Percentiles rank a stretch among this genome's conserved stretches.
Conservation (phyloP, 148 eudicot species). For the Oxyria digyna region DNA sequence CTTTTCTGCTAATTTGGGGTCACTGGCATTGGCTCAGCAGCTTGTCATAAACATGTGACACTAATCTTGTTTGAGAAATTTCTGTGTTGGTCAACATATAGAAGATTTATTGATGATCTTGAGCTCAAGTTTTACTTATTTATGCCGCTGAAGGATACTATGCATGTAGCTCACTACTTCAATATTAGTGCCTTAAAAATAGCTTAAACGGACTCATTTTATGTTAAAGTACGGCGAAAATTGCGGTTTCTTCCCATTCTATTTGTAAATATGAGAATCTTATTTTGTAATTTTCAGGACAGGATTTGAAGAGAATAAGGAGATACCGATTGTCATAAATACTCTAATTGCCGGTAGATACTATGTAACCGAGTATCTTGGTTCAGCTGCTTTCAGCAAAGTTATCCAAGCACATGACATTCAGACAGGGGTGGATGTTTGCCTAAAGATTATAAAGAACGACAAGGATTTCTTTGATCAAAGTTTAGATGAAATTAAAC, state of each 20-base stretch:
- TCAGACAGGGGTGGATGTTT: conserved; percentile 69
- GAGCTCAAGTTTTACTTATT: neutral
- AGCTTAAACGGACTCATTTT: neutral
- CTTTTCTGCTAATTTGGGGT: too few species aligned
- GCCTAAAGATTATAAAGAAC: conserved; percentile 92
- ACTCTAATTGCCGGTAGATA: conserved; percentile 71
- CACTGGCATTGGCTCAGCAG: too few species aligned
- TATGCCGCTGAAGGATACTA: neutral
- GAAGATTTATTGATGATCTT: neutral
- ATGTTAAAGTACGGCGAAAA: neutral
- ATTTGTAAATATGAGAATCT: neutral
- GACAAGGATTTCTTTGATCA: conserved; percentile 97
- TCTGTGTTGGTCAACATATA: too few species aligned
- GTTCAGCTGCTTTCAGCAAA: conserved; percentile 97
- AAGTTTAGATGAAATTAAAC: conserved; percentile 95
- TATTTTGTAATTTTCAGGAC: conserved; percentile 45
- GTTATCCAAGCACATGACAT: conserved; percentile 94
- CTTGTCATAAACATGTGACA: too few species aligned
- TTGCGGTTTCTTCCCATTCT: neutral
- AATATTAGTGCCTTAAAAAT: neutral
- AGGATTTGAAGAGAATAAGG: conserved; percentile 92
- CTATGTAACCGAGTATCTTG: conserved; percentile 71
- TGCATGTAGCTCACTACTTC: neutral
- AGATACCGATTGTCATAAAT: conserved; percentile 62
- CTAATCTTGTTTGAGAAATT: neutral